These are phyloP conservation scores for Litsea cubeba DNA, from an alignment of 164 flowering plant genomes.

Conservation along the genomic window DNA sequence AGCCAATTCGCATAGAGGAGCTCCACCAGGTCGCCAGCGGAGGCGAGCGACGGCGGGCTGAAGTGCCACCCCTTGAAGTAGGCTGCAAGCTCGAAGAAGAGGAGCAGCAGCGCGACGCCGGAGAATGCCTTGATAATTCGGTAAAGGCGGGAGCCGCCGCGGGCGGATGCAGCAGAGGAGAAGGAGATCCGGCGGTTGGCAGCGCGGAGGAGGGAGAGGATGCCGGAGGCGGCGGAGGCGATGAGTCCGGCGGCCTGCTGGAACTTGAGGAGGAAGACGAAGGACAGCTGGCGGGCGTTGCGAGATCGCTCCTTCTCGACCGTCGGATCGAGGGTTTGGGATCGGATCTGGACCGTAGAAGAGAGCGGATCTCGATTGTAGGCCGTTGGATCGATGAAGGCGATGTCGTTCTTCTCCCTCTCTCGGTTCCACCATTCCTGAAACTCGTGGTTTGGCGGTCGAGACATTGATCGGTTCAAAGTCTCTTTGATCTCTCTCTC, in stretches of 20 bases:
- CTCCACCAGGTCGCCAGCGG: slow-evolving; percentile 37
- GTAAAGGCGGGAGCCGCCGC: slow-evolving; percentile 44
- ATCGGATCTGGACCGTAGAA: slow-evolving; percentile 35
- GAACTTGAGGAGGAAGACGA: slow-evolving; percentile 45
- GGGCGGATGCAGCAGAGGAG: slow-evolving; percentile 18
- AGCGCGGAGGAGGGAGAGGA: slow-evolving; percentile 40
- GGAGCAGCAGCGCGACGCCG: slow-evolving; percentile 35
- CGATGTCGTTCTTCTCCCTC: neutral
- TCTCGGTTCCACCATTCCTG: slow-evolving; percentile 96
- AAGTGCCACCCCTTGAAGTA: slow-evolving; percentile 94
- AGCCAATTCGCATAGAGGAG: slow-evolving; percentile 71
- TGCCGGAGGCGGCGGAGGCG: slow-evolving; percentile 33
- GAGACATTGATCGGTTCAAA: slow-evolving; percentile 24
- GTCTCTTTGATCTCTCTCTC: neutral
- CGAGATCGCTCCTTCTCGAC: slow-evolving; percentile 39
- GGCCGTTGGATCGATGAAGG: neutral
- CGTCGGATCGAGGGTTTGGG: slow-evolving; percentile 26
- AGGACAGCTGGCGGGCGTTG: slow-evolving; percentile 67
- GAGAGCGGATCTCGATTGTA: too few species aligned
- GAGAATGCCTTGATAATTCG: slow-evolving; percentile 47
- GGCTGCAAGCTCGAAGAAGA: slow-evolving; percentile 67
- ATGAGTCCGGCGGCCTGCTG: slow-evolving; percentile 45
- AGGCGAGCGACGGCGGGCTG: slow-evolving; percentile 48
- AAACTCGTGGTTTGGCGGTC: slow-evolving; percentile 64
- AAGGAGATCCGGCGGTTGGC: slow-evolving; percentile 54